Evolutionary conservation across 2,329 filamentous ascomycete species (phyloP), one percentile per base, ranked within the genome.

Genomic region (Orbilia brochopaga): DNA sequence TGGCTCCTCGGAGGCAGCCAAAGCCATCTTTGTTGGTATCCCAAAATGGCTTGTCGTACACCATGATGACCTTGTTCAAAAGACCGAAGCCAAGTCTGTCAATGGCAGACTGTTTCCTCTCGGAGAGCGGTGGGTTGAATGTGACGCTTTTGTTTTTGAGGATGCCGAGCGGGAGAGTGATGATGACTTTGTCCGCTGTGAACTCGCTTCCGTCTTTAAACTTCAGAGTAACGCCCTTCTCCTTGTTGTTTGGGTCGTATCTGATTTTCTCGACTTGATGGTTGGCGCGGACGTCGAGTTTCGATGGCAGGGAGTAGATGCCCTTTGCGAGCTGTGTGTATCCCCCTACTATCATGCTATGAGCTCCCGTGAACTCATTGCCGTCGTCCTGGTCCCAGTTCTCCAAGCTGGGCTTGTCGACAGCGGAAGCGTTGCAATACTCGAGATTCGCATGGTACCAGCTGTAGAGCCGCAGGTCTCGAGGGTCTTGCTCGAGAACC

Each of bases 391-490:
- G 92, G 79, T 99, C 95, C 91, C 95, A 97, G 0, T 92, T 88
- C 6, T 88, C 87, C 13, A 99, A 85, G 79, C 93, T 97, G 17
- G 99, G 85, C 74, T 90, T 89, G 74, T 90, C 88, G 61, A 96
- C 87, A 75, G 92, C 95, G 1, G 88, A 90, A 1, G 94, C 94
- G 79, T 97, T 99, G 74, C 93, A 95, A 78, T 99, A 99, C 79
- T 99, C 94, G 13, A 99, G 84, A 78, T 99, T 99, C 74, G 95
- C 95, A 79, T 97, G 90, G 79, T 99, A 95, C 94, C 94, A 99
- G 78, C 97, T 99, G 77, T 97, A 85, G 15, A 99, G 83, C 51
- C 94, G 87, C 79, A 96, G 88, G 77, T 99, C 94, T 78, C 91
- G 90, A 0, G 92, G 86, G 13, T 87, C 90, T 58, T 99, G 81